These are phyloP conservation scores for Myriosclerotinia curreyana DNA, from an alignment of 2,329 filamentous ascomycete genomes.

Conservation along the genomic window DNA sequence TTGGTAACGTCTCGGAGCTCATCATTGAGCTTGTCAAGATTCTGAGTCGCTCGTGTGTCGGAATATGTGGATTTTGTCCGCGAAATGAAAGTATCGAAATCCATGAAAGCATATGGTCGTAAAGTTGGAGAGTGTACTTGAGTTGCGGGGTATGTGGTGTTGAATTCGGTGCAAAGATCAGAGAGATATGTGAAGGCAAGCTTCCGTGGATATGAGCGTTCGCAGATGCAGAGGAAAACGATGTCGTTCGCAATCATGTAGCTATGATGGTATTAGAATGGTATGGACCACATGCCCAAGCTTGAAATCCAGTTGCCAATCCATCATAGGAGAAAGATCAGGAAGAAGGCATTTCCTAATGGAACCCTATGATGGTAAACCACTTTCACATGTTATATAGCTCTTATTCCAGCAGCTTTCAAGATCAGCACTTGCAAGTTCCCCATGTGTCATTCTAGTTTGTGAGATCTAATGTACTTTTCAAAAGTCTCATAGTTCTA, in stretches of 20 bases:
- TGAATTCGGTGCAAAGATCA: slow-evolving; percentile 88
- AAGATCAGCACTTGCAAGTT: slow-evolving; percentile 1
- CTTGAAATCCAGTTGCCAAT: neutral
- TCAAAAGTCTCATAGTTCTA: neutral
- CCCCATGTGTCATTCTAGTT: neutral
- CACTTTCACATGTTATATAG: neutral
- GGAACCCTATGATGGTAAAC: too few relatives aligned
- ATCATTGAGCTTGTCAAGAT: slow-evolving; percentile 92
- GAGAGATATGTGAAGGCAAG: slow-evolving; percentile 97
- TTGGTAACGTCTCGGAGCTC: slow-evolving; percentile 97
- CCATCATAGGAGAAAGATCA: neutral
- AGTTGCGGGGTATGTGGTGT: slow-evolving; percentile 70
- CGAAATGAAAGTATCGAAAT: slow-evolving; percentile 96
- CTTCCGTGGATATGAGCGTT: slow-evolving; percentile 92
- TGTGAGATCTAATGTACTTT: neutral
- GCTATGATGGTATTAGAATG: slow-evolving; percentile 45
- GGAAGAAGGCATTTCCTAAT: neutral
- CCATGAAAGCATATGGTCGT: slow-evolving; percentile 93
- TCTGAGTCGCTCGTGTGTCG: slow-evolving; percentile 84
- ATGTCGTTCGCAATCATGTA: slow-evolving; percentile 82
- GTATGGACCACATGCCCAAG: neutral
- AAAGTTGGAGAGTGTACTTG: slow-evolving; percentile 73
- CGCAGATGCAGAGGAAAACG: slow-evolving; percentile 91
- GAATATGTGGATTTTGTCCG: slow-evolving; percentile 92
- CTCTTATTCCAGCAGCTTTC: neutral